Evolutionary conservation across 805 yeast genomes (phyloP), one percentile per base, ranked within the genome.

Genomic region (Cyberlindnera saturnus): DNA sequence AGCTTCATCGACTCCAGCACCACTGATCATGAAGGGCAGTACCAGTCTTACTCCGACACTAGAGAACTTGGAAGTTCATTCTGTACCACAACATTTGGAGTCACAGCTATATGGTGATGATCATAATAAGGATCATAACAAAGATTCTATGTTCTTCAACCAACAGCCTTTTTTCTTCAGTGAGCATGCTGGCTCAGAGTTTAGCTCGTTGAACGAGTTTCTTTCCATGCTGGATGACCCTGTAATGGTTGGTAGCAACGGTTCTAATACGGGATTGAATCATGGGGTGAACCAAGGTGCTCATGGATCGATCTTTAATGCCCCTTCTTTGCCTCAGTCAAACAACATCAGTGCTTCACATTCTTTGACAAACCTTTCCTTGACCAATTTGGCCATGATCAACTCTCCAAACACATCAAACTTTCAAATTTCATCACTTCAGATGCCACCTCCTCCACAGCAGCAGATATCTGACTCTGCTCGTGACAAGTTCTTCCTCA

Each of bases 151-250:
- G 23, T 43, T 56, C 36, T 48, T 51, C 33, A 55, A 55, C 34
- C 86, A 81, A 19, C 86, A 81, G 49, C 93, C 95, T 0, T 77
- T 84, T 45, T 89, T 89, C 65, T 83, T 79, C 49, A 85, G 96
- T 0, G 96, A 89, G 55, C 95, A 89, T 59, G 95, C 93, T 0
- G 96, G 96, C 2, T 82, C 93, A 17, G 97, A 90, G 64, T 89
- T 90, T 58, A 81, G 88, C 48, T 88, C 96, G 1, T 69, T 90
- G 51, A 88, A 88, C 46, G 96, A 90, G 59, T 90, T 90, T 55
- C 66, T 90, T 41, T 81, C 90, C 2, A 86, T 90, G 86, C 77
- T 90, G 37, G 96, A 90, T 55, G 96, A 89, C 57, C 86, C 90
- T 0, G 86, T 81, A 41, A 65, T 81, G 55, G 81, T 79, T 10